These are phyloP conservation scores for Boeremia lycopersici DNA, from an alignment of 2,329 filamentous ascomycete species.

Conservation along the genomic window DNA sequence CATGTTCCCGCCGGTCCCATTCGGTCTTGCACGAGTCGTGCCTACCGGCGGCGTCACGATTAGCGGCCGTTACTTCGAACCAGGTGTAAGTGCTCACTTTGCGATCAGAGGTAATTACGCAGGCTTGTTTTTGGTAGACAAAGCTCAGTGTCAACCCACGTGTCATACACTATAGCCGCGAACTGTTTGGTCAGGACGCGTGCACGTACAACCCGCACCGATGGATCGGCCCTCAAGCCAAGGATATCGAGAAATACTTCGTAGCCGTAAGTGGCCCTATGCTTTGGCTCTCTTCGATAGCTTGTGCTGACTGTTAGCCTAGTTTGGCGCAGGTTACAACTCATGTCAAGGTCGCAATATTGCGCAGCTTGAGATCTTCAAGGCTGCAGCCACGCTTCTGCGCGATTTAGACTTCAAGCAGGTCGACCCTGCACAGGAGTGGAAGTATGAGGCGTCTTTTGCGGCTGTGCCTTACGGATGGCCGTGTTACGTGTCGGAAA, in stretches of 20 bases:
- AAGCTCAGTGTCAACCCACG: slow-evolving; percentile 10
- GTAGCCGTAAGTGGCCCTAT: slow-evolving; percentile 21
- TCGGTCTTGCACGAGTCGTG: slow-evolving; percentile 39
- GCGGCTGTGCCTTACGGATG: slow-evolving; percentile 38
- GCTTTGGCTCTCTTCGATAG: background rate
- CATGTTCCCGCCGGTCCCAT: slow-evolving; percentile 38
- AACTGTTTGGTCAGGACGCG: slow-evolving; percentile 1
- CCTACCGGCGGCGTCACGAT: slow-evolving; percentile 43
- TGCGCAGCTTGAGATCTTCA: slow-evolving; percentile 45
- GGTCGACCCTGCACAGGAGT: slow-evolving; percentile 33
- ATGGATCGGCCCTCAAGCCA: slow-evolving; percentile 9
- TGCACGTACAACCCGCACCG: slow-evolving; percentile 7
- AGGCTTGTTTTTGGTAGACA: background rate
- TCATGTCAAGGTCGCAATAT: slow-evolving; percentile 47
- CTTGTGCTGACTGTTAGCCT: background rate
- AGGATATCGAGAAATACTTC: slow-evolving; percentile 26
- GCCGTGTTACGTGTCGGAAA: slow-evolving; percentile 13
- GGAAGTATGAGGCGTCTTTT: slow-evolving; percentile 45
- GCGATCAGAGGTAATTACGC: background rate
- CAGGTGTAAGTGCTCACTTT: background rate
- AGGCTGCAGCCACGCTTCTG: slow-evolving; percentile 42
- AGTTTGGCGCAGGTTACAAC: slow-evolving; percentile 48
- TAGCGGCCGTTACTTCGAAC: background rate
- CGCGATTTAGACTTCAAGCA: slow-evolving; percentile 43
- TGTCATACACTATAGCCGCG: slow-evolving; percentile 11